These are phyloP conservation scores for Comarum palustre DNA, from an alignment of 306 rosid species.

Conservation along the genomic window DNA sequence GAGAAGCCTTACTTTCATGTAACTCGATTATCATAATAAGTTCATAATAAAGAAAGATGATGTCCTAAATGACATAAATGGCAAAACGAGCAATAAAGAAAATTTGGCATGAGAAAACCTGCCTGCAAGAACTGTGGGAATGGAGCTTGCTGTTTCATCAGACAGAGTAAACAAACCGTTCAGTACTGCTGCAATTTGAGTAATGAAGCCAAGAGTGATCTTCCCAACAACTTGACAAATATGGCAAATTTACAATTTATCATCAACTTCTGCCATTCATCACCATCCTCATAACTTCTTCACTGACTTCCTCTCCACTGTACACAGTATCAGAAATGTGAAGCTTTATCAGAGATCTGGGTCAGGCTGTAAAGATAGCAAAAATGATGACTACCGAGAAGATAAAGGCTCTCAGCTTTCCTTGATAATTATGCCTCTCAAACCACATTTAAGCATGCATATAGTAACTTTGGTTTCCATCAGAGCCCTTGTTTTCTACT, in stretches of 20 bases:
- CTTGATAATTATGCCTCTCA: neutral
- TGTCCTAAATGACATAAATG: neutral
- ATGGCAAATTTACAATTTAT: neutral
- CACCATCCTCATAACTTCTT: neutral
- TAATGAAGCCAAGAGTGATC: neutral
- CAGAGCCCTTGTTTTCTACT: conserved; percentile 11
- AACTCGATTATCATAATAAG: neutral
- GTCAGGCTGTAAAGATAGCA: conserved; percentile 3
- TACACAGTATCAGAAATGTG: neutral
- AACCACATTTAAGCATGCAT: neutral
- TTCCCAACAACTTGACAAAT: neutral
- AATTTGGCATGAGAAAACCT: conserved; percentile 13
- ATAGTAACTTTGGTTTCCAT: neutral
- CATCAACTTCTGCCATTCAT: neutral
- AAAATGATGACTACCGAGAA: neutral
- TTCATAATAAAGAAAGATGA: neutral
- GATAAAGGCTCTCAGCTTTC: conserved; percentile 10
- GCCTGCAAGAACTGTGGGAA: neutral
- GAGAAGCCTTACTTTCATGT: neutral
- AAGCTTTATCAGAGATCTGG: neutral
- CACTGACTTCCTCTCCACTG: neutral
- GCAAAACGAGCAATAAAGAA: neutral
- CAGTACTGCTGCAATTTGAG: neutral
- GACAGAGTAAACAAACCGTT: neutral
- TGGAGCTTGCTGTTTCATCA: conserved; percentile 1